These are phyloP conservation scores for Starmerella bombi DNA, from an alignment of 805 yeast species.

Conservation along the genomic window DNA sequence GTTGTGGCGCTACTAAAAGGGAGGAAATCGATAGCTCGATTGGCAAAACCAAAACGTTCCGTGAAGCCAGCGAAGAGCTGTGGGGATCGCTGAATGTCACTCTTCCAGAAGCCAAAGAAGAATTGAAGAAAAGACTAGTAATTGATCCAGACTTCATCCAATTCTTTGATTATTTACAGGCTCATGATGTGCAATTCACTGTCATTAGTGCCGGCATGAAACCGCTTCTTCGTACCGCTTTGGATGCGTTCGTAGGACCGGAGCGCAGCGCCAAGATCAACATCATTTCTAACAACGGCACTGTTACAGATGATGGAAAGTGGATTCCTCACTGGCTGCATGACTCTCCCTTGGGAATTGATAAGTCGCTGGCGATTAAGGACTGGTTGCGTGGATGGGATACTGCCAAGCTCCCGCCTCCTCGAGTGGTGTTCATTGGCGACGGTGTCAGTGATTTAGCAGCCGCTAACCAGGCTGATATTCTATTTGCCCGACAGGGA, in stretches of 20 bases:
- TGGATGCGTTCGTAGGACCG: constrained; percentile 31
- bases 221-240: constrained; percentile 32
- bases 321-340: constrained; percentile 35
- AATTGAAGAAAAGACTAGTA: constrained; percentile 27
- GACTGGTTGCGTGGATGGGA: constrained; percentile 26
- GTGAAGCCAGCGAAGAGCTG: constrained; percentile 33
- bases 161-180: constrained; percentile 30
- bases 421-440: constrained; percentile 41
- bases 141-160: constrained; percentile 32
- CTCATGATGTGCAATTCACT: constrained; percentile 31
- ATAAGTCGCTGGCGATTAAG: constrained; percentile 31
- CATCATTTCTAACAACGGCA: constrained; percentile 33
- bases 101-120: constrained; percentile 29
- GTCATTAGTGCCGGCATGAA: constrained; percentile 34
- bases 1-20: constrained; percentile 31
- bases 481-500: constrained; percentile 33
- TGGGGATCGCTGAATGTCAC: constrained; percentile 34
- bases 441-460: constrained; percentile 42
- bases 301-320: constrained; percentile 28
- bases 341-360: constrained; percentile 34
- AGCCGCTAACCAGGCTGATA: constrained; percentile 35
- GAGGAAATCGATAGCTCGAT: constrained; percentile 29
- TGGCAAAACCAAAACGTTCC: constrained; percentile 29
- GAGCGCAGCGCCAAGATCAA: constrained; percentile 29
- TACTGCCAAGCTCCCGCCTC: constrained; percentile 26